Conservation (phyloP, 1,139 yeast genomes). For the Suhomyces chickasaworum region DNA sequence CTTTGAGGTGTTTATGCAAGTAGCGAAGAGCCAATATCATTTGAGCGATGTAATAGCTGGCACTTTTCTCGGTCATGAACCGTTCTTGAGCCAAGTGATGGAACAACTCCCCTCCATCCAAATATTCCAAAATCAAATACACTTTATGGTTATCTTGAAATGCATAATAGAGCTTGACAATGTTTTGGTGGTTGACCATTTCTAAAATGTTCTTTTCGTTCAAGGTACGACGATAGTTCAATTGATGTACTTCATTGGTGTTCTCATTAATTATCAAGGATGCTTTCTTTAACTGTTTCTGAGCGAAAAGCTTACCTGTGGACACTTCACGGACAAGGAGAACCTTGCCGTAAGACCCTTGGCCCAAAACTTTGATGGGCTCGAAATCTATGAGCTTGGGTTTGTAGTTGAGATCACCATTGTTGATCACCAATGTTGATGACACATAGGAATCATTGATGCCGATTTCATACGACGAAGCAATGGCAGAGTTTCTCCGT, state of each 20-base stretch:
- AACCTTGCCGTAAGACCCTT: conserved; percentile 48
- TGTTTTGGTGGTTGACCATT: conserved; percentile 72
- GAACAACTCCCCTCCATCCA: conserved; percentile 93
- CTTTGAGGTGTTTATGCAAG: conserved; percentile 70
- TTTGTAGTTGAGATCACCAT: conserved; percentile 14
- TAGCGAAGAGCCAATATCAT: conserved; percentile 81
- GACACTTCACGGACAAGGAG: conserved; percentile 38
- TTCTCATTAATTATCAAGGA: conserved; percentile 41
- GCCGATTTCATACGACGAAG: conserved; percentile 28
- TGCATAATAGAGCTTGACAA: conserved; percentile 86
- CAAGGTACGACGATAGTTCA: conserved; percentile 42
- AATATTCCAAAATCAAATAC: conserved; percentile 78
- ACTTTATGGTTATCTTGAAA: conserved; percentile 83
- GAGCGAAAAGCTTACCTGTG: conserved; percentile 41
- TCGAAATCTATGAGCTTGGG: conserved; percentile 33
- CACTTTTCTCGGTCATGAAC: conserved; percentile 65
- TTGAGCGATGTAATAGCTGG: conserved; percentile 85
- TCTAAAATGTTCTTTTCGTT: conserved; percentile 48
- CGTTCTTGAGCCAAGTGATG: conserved; percentile 63
- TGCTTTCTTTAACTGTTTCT: conserved; percentile 44
- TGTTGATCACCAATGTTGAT: conserved; percentile 16
- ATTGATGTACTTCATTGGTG: conserved; percentile 36
- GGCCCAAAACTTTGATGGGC: conserved; percentile 44
- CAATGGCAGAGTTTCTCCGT: conserved; percentile 22
- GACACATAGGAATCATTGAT: conserved; percentile 26